Base-by-base conservation (phyloP, 2,329 filamentous ascomycete species). In the Phialophora macrospora region DNA sequence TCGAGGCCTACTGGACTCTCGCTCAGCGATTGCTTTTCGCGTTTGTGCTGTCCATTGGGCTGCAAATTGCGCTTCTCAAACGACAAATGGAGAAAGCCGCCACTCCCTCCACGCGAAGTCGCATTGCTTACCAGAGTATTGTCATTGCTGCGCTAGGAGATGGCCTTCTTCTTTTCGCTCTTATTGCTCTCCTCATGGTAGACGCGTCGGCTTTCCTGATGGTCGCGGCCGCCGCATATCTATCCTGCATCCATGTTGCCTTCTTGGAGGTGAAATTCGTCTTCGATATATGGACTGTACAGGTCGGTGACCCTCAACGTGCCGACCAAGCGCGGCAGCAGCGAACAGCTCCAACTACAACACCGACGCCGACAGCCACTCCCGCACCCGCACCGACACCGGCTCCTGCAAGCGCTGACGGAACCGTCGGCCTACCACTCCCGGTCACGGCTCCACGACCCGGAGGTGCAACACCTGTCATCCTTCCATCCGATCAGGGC, bases 261-360 rank as follows among this genome's bases (percentile, higher is more conserved):
- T 85, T 86, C 73, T 85, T 88, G 63, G 86, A 86, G 34, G 87
- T 89, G 78, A 84, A 85, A 60, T 89, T 89, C 70, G 78, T 89
- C 72, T 85, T 88, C 79, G 86, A 88, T 60, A 86, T 89, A n/a
- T 89, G 86, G 87, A 81, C 82, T 22, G 84, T 88, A 1, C 87
- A 89, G 72, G 83, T 72, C n/a, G 72, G 71, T 38, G 71, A 80
- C 26, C 82, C 83, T 64, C 79, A 81, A 60, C 75, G 82, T 46
- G 76, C 75, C 66, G 79, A 83, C 67, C 76, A 79, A 61, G 79
- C 80, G 54, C 73, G 69, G 68, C 60, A 70, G 61, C 71, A 64
- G 61, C 64, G 69, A 55, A 41, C 64, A 20, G 55, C 59, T n/a
- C 34, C 51, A 51, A 60, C 62, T 30, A 57, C 66, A 34, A 34